phyloP scores from a whole-genome alignment of 2,329 filamentous ascomycete genomes.

The Xylariomycetidae sp. region DNA sequence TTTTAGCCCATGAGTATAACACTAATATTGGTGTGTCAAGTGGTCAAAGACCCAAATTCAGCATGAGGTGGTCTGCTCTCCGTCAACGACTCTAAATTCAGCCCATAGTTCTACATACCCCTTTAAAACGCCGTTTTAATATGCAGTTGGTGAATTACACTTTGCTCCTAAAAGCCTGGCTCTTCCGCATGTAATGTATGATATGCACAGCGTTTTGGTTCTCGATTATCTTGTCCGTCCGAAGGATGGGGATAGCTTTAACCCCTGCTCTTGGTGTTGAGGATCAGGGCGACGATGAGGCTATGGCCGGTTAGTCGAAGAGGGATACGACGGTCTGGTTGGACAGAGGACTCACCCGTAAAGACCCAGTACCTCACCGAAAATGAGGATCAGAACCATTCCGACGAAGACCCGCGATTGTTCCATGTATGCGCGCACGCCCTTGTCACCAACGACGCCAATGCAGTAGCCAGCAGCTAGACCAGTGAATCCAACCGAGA shows the following conservation, averaged over 20 bases:
- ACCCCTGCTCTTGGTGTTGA: constrained; percentile 80
- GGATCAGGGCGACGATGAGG: constrained; percentile 86
- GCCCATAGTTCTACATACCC: constrained; percentile 24
- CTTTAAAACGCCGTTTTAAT: constrained; percentile 26
- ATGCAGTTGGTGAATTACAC: constrained; percentile 28
- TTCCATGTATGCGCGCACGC: constrained; percentile 92
- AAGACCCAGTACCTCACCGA: constrained; percentile 92
- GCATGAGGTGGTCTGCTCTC: constrained; percentile 9
- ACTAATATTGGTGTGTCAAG: too few relatives aligned
- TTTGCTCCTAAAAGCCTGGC: constrained; percentile 8
- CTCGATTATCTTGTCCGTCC: too few relatives aligned
- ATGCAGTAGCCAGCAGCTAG: constrained; percentile 95
- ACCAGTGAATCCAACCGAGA: constrained; percentile 88
- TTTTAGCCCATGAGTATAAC: too few relatives aligned
- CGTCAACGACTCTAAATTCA: constrained; percentile 15
- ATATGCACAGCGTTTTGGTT: too few relatives aligned
- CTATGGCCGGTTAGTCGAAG: constrained; percentile 47
- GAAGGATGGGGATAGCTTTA: too few relatives aligned
- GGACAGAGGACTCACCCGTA: constrained; percentile 66
- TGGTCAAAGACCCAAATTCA: too few relatives aligned
- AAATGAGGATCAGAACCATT: constrained; percentile 98
- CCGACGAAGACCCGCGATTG: constrained; percentile 95
- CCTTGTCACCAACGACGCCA: constrained; percentile 89
- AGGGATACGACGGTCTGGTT: too few relatives aligned
- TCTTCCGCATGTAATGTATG: too few relatives aligned